These are phyloP conservation scores for Aspergillus sp. DNA, from an alignment of 2,329 filamentous ascomycete species.

Conservation along the genomic window DNA sequence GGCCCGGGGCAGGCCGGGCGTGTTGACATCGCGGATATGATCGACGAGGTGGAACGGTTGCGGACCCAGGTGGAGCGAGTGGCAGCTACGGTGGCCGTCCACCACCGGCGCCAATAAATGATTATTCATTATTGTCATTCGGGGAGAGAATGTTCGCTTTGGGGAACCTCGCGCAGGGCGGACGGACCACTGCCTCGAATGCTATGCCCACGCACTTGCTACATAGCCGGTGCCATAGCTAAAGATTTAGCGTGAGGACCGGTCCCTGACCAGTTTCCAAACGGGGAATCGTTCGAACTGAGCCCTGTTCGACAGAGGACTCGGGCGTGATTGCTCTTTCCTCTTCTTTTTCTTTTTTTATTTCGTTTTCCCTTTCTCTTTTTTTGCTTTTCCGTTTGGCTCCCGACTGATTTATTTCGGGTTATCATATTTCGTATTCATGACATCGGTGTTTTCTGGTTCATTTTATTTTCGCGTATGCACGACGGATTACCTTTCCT, in stretches of 20 bases:
- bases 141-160: background rate
- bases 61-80: conserved; percentile 37
- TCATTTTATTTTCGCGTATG: background rate
- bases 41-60: conserved; percentile 36
- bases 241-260: conserved; percentile 15
- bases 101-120: conserved; percentile 19
- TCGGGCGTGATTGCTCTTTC: background rate
- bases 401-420: background rate
- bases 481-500: background rate
- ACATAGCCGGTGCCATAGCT: conserved; percentile 9
- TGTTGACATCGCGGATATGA: conserved; percentile 31
- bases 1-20: conserved; percentile 20
- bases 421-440: conserved; percentile 3
- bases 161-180: conserved; percentile 2
- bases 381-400: background rate
- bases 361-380: background rate
- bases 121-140: conserved; percentile 9
- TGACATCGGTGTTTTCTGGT: background rate
- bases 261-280: conserved; percentile 10
- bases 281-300: background rate
- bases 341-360: background rate
- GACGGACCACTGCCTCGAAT: conserved; percentile 5
- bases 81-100: conserved; percentile 26
- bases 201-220: conserved; percentile 18
- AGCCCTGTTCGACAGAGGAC: background rate